Evolutionary conservation across 257 asterid genomes (phyloP).

Genomic region (Verbena officinalis): DNA sequence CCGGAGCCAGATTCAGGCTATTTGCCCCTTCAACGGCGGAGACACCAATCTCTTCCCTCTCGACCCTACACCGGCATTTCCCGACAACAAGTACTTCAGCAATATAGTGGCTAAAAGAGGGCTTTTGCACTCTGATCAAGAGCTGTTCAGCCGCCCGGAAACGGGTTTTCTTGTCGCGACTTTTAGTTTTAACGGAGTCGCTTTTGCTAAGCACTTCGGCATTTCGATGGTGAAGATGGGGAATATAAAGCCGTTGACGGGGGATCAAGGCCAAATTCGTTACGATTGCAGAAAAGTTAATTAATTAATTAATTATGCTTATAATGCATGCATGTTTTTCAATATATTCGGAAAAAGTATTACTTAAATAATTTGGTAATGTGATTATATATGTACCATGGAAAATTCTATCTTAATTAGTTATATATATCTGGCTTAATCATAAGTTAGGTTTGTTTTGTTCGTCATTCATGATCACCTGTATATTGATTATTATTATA

Average conservation of each 20-base stretch:
- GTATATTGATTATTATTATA: too few species aligned
- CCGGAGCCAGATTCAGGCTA: constrained; percentile 30
- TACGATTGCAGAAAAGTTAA: constrained; percentile 42
- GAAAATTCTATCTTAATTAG: too few species aligned
- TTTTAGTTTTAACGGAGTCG: constrained; percentile 15
- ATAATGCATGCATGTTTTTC: not conserved
- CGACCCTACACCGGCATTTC: constrained; percentile 26
- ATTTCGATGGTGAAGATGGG: constrained; percentile 56
- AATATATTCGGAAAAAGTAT: not conserved
- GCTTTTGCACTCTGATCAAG: constrained; percentile 50
- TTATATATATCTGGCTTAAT: too few species aligned
- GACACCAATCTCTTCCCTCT: constrained; percentile 35
- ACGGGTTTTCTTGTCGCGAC: constrained; percentile 31
- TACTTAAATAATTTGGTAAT: not conserved
- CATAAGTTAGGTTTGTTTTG: too few species aligned
- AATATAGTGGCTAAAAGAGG: constrained; percentile 33
- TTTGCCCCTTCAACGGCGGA: constrained; percentile 38
- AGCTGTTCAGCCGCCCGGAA: constrained; percentile 34
- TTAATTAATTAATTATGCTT: not conserved
- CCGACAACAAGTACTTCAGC: constrained; percentile 35
- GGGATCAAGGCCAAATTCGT: constrained; percentile 39
- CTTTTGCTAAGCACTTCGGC: constrained; percentile 38
- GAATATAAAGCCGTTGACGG: constrained; percentile 43
- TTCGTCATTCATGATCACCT: too few species aligned
- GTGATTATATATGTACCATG: not conserved